These are phyloP conservation scores for Crithidia fasciculata DNA, from an alignment of 208 protist genomes.

Conservation along the genomic window DNA sequence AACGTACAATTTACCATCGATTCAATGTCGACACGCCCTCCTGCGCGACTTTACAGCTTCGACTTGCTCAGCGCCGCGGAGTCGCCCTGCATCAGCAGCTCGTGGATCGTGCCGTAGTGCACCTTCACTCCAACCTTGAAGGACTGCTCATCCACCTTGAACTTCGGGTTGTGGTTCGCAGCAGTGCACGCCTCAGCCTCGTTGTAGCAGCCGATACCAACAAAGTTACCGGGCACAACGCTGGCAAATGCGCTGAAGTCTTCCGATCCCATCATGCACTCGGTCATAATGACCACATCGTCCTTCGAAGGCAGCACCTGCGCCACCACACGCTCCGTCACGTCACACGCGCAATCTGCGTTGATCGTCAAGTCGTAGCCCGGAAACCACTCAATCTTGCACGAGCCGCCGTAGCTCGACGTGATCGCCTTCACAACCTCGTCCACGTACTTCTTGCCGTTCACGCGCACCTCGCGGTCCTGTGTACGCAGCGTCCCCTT, in stretches of 20 bases:
- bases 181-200: constrained; percentile 27
- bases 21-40: too few relatives aligned
- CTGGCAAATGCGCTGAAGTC: constrained; percentile 57
- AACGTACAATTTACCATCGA: too few relatives aligned
- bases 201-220: constrained; percentile 53
- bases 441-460: constrained; percentile 29
- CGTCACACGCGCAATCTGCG: constrained; percentile 36
- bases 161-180: constrained; percentile 55
- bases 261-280: constrained; percentile 36
- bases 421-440: constrained; percentile 41
- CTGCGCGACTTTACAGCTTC: too few relatives aligned
- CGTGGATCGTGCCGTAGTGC: constrained; percentile 25
- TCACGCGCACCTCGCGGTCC: constrained; percentile 38
- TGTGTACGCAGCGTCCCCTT: constrained; percentile 56
- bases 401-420: constrained; percentile 32
- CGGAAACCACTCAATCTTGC: constrained; percentile 30
- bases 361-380: constrained; percentile 58
- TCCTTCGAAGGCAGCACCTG: constrained; percentile 31
- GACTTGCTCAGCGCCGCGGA: not conserved
- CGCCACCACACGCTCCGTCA: constrained; percentile 37
- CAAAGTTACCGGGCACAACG: constrained; percentile 44
- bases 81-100: constrained; percentile 17
- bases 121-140: constrained; percentile 57
- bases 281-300: constrained; percentile 33
- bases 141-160: constrained; percentile 55